Percentiles rank a stretch among this genome's conserved stretches.
These are phyloP conservation scores for Colletotrichum sp. DNA, from an alignment of 2,329 filamentous ascomycete genomes.

Conservation along the genomic window DNA sequence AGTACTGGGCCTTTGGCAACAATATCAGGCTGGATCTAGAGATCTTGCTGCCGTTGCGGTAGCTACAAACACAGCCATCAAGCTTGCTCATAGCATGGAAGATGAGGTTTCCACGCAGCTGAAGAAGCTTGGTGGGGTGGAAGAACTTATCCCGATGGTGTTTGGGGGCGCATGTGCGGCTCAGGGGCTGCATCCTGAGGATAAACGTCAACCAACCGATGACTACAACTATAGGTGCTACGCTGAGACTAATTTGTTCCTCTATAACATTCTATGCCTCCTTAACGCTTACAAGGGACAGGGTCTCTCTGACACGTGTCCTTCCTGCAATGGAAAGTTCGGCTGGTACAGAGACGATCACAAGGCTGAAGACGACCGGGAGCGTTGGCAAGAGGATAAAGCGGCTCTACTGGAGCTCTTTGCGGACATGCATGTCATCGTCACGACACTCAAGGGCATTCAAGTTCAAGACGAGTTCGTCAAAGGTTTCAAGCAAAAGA, in stretches of 20 bases:
- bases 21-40: constrained; percentile 27
- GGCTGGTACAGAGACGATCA: constrained; percentile 25
- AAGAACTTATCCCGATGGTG: not conserved
- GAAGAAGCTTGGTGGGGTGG: not conserved
- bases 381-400: constrained; percentile 17
- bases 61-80: constrained; percentile 40
- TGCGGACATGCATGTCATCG: constrained; percentile 13
- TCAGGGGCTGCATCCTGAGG: not conserved
- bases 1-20: constrained; percentile 36
- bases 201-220: not conserved
- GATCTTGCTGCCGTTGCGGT: constrained; percentile 38
- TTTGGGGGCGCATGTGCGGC: not conserved
- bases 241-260: not conserved
- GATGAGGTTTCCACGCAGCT: constrained; percentile 30
- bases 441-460: not conserved
- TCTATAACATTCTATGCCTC: not conserved
- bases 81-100: constrained; percentile 36
- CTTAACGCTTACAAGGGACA: not conserved
- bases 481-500: not conserved
- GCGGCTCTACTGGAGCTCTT: constrained; percentile 19
- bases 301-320: not conserved
- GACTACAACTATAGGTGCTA: not conserved
- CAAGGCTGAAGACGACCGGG: not conserved
- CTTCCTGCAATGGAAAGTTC: constrained; percentile 23
- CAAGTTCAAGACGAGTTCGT: constrained; percentile 25